Percentiles rank a stretch among this genome's conserved stretches.
These are phyloP conservation scores for Nitzschia sp. DNA, from an alignment of 108 stramenopile species.

Conservation along the genomic window DNA sequence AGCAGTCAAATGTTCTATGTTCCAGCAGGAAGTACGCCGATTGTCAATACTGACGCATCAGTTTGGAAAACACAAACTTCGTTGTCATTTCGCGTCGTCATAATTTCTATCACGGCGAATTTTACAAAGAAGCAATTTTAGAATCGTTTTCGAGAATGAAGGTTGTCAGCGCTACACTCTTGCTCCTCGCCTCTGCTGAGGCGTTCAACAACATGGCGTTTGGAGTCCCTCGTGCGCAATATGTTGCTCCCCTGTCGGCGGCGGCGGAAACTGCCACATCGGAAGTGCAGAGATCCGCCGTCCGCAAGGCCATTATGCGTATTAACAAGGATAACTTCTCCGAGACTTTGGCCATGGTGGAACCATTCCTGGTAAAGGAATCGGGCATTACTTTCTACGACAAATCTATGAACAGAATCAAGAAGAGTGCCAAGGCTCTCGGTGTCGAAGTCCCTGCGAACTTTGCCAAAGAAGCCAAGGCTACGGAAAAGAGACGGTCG, in stretches of 20 bases:
- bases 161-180: background rate
- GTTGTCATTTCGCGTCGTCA: too few relatives aligned
- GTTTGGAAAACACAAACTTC: too few relatives aligned
- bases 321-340: constrained; percentile 58
- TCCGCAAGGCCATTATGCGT: constrained; percentile 40
- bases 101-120: too few relatives aligned
- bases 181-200: background rate
- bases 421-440: constrained; percentile 36
- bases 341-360: constrained; percentile 43
- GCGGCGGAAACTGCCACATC: background rate
- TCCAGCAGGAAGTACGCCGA: too few relatives aligned
- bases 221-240: background rate
- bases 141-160: too few relatives aligned
- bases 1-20: too few relatives aligned
- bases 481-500: constrained; percentile 51
- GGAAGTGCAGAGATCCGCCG: constrained; percentile 8
- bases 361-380: constrained; percentile 58
- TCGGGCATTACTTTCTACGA: constrained; percentile 57
- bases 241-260: background rate
- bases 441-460: constrained; percentile 48
- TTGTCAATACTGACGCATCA: too few relatives aligned
- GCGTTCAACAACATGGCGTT: background rate
- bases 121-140: too few relatives aligned
- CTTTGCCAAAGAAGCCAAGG: constrained; percentile 66
- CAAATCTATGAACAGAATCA: constrained; percentile 59